phyloP scores from a whole-genome alignment of 257 asterid species.

The Solanum neorickii region DNA sequence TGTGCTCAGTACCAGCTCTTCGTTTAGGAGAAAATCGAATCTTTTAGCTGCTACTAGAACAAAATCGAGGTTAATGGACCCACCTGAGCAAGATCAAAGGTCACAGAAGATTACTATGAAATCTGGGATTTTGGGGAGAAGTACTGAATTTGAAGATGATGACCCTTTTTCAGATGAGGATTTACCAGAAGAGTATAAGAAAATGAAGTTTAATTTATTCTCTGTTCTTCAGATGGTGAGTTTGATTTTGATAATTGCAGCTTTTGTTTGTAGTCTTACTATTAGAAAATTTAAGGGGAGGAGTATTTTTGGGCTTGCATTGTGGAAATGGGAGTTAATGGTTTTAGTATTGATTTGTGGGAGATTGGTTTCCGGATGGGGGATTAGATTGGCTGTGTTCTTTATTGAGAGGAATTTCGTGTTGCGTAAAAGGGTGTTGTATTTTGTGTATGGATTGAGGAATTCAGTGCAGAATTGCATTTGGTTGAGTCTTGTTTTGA shows the following conservation, averaged over 20 bases:
- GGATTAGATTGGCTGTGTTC: slow-evolving; percentile 48
- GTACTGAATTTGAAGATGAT: slow-evolving; percentile 61
- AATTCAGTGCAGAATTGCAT: slow-evolving; percentile 75
- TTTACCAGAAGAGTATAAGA: slow-evolving; percentile 64
- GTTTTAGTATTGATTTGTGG: slow-evolving; percentile 69
- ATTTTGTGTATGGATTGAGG: slow-evolving; percentile 76
- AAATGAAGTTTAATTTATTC: slow-evolving; percentile 33
- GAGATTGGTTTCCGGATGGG: slow-evolving; percentile 77
- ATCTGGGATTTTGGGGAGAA: slow-evolving; percentile 42
- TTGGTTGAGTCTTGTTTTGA: slow-evolving; percentile 63
- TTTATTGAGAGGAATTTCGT: slow-evolving; percentile 57
- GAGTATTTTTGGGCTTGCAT: slow-evolving; percentile 18
- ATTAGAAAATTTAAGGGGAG: slow-evolving; percentile 15
- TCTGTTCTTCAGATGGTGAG: slow-evolving; percentile 48
- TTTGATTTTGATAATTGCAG: slow-evolving; percentile 39
- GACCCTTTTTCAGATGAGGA: slow-evolving; percentile 76
- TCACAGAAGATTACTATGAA: slow-evolving; percentile 18
- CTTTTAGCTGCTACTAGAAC: slow-evolving; percentile 23
- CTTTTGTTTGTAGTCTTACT: slow-evolving; percentile 38
- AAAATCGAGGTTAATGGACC: slow-evolving; percentile 60
- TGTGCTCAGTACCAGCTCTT: slow-evolving; percentile 35
- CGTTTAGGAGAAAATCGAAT: slow-evolving; percentile 45
- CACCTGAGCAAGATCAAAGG: slow-evolving; percentile 33
- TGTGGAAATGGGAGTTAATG: slow-evolving; percentile 90
- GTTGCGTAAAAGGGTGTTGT: slow-evolving; percentile 60